phyloP scores from a whole-genome alignment of 1,284 basidiomycete species.

The Microbotryomycetes sp. region DNA sequence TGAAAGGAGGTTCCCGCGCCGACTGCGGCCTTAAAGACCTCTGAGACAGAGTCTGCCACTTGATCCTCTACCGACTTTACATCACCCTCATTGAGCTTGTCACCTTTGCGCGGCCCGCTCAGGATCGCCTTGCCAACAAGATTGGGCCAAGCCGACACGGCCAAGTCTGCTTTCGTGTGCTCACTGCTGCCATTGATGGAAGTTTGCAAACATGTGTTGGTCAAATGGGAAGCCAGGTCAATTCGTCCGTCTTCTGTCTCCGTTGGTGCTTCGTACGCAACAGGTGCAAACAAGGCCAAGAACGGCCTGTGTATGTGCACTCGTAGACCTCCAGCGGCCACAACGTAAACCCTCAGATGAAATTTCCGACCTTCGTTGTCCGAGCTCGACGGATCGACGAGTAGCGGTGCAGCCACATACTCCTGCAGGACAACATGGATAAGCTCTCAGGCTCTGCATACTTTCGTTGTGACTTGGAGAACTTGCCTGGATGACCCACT shows the following conservation, averaged over 20 bases:
- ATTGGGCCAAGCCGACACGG: constrained; percentile 30
- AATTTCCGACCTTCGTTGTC: constrained; percentile 57
- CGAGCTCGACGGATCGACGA: constrained; percentile 57
- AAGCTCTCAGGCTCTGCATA: not conserved
- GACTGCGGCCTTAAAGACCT: constrained; percentile 77
- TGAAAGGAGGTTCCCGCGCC: constrained; percentile 83
- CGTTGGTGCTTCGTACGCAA: constrained; percentile 46
- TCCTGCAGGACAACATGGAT: constrained; percentile 52
- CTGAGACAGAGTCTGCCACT: constrained; percentile 61
- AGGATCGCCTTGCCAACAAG: constrained; percentile 17
- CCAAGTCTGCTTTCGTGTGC: constrained; percentile 15
- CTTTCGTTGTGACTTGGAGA: not conserved
- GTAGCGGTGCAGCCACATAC: constrained; percentile 68
- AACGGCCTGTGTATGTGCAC: constrained; percentile 37
- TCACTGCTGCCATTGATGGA: constrained; percentile 10
- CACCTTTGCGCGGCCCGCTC: constrained; percentile 11
- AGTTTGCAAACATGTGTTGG: constrained; percentile 88
- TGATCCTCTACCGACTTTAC: constrained; percentile 56
- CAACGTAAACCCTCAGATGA: constrained; percentile 88
- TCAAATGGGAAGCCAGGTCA: constrained; percentile 76
- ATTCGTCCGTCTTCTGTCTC: constrained; percentile 36
- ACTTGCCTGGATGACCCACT: constrained; percentile 90
- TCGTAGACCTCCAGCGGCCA: constrained; percentile 53
- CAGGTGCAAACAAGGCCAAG: constrained; percentile 30
- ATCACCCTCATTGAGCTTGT: constrained; percentile 49